Base-by-base conservation (phyloP, 2,329 filamentous ascomycete genomes). In the Hirsutella minnesotensis region DNA sequence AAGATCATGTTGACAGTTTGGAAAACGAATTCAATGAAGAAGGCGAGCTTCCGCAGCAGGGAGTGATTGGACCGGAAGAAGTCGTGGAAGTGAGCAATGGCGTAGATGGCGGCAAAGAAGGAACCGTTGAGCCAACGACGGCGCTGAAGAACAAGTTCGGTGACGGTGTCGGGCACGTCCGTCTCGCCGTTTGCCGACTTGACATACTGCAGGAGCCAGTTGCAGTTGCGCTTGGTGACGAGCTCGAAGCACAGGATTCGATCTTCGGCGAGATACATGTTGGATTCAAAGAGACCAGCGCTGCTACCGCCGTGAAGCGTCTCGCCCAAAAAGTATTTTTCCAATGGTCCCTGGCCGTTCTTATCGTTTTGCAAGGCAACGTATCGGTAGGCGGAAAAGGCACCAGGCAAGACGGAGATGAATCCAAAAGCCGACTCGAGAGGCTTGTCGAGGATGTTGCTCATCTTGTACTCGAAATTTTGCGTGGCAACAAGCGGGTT, bases 391-490 rank as follows among this genome's bases (percentile, higher is more conserved):
- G 92, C 92, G n/a, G 90, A 96, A 65, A 98, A 95, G 45, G 92
- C 92, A 69, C 92, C 92, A 1, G 92, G 92, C 57, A 98, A 72
- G 56, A 98, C 92, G 37, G 86, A 87, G 59, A 98, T 96, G 67
- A 96, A 98, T 38, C 92, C 92, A 62, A 98, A 98, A 0, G 90
- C 86, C 4, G 90, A 96, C 61, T 98, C 92, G 34, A 98, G 70
- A 2, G 92, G 92, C 67, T 98, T 98, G 63, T 98, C 92, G 37
- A 98, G 75, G 58, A 98, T 98, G 58, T 98, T 98, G 62, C 87
- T 95, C 84, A 98, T 95, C 74, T 98, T 98, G 75, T 98, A 98
- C 68, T 98, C 92, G 55, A 98, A 98, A 59, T 98, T 98, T 57
- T 98, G 92, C 1, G 89, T 89, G 2, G 92, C 92, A 19, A 98